These are phyloP conservation scores for Aegilops umbellulata DNA, from an alignment of 176 grass and related monocot genomes.

Conservation along the genomic window DNA sequence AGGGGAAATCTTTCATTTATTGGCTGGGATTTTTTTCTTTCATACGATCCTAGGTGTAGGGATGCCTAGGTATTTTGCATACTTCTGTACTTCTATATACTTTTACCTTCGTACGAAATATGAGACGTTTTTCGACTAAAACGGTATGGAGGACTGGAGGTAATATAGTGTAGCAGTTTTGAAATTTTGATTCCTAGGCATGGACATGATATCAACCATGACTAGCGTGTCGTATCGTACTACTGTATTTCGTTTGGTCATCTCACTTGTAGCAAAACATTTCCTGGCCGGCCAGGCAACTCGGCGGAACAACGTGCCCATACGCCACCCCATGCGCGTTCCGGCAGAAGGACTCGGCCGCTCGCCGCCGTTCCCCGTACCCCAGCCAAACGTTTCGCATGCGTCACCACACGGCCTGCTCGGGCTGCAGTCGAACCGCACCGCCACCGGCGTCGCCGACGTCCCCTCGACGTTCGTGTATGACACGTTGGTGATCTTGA, in stretches of 20 bases:
- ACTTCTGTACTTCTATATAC: too few relatives aligned
- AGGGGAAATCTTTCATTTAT: too few relatives aligned
- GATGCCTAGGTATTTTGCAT: too few relatives aligned
- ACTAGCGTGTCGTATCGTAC: too few relatives aligned
- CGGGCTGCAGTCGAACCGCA: constrained; percentile 57
- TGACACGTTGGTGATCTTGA: constrained; percentile 44
- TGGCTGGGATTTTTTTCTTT: too few relatives aligned
- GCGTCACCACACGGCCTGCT: constrained; percentile 53
- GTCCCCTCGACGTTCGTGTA: constrained; percentile 40
- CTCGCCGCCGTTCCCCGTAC: constrained; percentile 10
- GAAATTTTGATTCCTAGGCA: too few relatives aligned
- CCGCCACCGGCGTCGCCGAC: constrained; percentile 45
- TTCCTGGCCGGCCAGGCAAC: constrained; percentile 24
- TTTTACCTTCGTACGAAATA: too few relatives aligned
- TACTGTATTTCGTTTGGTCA: neutral
- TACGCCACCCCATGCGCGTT: constrained; percentile 34
- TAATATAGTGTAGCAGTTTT: too few relatives aligned
- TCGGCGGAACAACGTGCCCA: constrained; percentile 35
- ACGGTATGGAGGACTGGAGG: too few relatives aligned
- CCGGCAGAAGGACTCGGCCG: constrained; percentile 42
- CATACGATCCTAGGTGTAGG: too few relatives aligned
- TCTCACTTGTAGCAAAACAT: neutral
- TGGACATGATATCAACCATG: too few relatives aligned
- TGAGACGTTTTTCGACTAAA: too few relatives aligned
- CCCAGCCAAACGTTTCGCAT: constrained; percentile 43